Conservation (phyloP, 2,329 filamentous ascomycete species). For the Fusarium dlaminii region DNA sequence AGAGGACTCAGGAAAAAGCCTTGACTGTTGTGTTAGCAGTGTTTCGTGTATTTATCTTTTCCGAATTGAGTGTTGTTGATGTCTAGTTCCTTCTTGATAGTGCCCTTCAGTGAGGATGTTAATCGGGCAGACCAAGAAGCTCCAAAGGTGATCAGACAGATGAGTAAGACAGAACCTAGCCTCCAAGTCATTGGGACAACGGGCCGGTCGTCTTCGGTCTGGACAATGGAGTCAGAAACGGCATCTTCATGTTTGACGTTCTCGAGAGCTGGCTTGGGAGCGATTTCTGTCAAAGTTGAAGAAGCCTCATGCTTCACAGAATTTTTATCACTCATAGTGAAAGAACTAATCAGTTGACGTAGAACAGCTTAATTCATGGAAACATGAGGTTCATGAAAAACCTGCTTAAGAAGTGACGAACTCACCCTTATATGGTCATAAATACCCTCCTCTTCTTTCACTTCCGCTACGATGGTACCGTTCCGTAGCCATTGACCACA, state of each 20-base stretch:
- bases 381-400: fast-evolving
- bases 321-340: fast-evolving
- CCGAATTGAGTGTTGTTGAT: background rate
- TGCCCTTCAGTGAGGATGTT: background rate
- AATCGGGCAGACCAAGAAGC: background rate
- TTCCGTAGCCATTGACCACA: background rate
- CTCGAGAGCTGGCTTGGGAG: background rate
- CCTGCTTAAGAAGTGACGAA: fast-evolving
- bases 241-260: fast-evolving
- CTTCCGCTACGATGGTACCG: background rate
- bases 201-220: background rate
- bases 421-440: background rate
- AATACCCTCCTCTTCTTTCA: fast-evolving
- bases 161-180: fast-evolving
- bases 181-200: background rate
- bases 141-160: background rate
- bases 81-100: background rate
- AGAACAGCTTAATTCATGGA: fast-evolving
- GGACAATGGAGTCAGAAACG: fast-evolving
- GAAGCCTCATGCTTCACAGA: background rate
- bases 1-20: background rate
- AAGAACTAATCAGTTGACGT: fast-evolving
- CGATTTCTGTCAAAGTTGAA: too few relatives aligned
- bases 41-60: too few relatives aligned
- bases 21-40: too few relatives aligned